A percentile compares a stretch with the other conserved stretches of the same genome.
Evolutionary conservation across 352 stramenopile genomes (phyloP).

Genomic region (Phytopythium cucurbitacearum): DNA sequence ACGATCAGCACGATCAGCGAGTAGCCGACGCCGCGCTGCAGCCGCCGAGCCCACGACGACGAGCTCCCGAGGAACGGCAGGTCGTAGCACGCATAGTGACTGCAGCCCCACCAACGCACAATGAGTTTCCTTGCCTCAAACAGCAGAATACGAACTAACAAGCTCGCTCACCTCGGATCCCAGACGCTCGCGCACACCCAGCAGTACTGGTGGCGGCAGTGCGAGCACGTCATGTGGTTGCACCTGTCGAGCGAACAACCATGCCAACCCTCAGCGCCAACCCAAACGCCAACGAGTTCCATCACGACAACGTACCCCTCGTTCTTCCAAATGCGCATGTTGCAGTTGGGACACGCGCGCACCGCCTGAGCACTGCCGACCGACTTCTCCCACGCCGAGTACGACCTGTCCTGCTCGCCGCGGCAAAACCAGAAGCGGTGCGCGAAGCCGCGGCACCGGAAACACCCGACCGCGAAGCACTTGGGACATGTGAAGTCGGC

Average conservation of each 20-base stretch:
- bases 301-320: conserved; percentile 27
- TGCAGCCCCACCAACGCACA: conserved; percentile 1
- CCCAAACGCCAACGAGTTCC: not conserved
- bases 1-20: conserved; percentile 44
- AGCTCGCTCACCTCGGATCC: conserved; percentile 26
- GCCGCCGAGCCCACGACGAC: conserved; percentile 21
- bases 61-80: conserved; percentile 37
- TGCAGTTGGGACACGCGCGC: conserved; percentile 50
- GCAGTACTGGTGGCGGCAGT: conserved; percentile 61
- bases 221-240: conserved; percentile 75
- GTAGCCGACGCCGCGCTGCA: conserved; percentile 46
- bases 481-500: conserved; percentile 58
- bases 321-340: conserved; percentile 76
- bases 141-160: not conserved
- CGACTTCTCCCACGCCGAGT: conserved; percentile 51
- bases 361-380: conserved; percentile 48
- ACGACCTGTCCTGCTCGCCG: conserved; percentile 44
- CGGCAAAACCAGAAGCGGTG: conserved; percentile 63
- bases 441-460: conserved; percentile 43
- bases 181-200: conserved; percentile 60
- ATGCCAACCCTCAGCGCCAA: not conserved
- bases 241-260: conserved; percentile 8
- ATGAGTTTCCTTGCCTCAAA: too few species aligned
- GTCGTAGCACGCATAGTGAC: conserved; percentile 72
- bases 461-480: conserved; percentile 52